Base-by-base conservation (phyloP, 1,284 basidiomycete species). In the Moesziomyces globuligerus region DNA sequence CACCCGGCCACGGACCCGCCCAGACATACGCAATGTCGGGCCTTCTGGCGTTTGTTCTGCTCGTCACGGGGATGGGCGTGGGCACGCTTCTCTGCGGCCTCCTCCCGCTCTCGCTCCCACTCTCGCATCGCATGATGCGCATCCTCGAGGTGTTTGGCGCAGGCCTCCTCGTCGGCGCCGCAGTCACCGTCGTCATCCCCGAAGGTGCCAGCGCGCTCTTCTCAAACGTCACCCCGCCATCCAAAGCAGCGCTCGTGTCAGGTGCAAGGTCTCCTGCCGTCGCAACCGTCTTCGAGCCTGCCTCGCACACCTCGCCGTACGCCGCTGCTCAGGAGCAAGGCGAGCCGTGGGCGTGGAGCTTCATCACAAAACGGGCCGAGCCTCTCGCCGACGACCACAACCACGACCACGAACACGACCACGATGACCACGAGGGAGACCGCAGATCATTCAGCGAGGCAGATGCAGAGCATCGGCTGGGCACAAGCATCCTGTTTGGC, bases 131-230 rank as follows among this genome's bases (percentile, higher is more conserved):
- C 3, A 67, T 65, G 43, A 60, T 81, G 62, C 69, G 78, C 32
- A 52, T 74, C 20, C 72, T 81, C 38, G 76, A 81, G 46, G 69
- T 80, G 17, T 72, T 74, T 45, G 79, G 79, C 28, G 73, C 78
- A 18, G 80, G 80, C 18, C 71, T 81, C 23, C 72, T 81, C 18
- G 64, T 79, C 24, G 80, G 80, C 32, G 80, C 80, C 21, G 75
- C 75, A 6, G 67, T 78, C 46, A 80, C 79, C 11, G 75, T 81
- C 28, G 78, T 81, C 36, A 70, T 81, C 7, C 80, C 80, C 1
- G 80, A 81, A 49, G 80, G 79, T 17, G 56, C 67, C 1, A 66
- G 41, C 28, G 48, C 75, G 7, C 53, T 75, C 24, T 74, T 73
- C 28, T 17, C 52, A 7, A 34, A 55, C 7, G 43, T 62, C 25